phyloP scores from a whole-genome alignment of 345 rosid species.

The Eucalyptus pauciflora region DNA sequence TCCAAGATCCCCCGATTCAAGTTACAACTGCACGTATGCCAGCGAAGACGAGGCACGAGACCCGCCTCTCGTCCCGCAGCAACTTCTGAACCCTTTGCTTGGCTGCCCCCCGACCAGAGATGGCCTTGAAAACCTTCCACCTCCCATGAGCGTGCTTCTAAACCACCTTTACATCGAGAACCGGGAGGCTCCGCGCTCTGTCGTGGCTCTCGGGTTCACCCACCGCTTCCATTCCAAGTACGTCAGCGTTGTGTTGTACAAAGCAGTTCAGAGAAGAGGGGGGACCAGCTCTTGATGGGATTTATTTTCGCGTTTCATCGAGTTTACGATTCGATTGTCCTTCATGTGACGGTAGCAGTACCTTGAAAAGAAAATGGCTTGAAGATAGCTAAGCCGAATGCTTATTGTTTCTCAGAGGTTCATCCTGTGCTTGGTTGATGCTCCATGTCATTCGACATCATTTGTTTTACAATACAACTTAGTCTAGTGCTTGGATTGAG shows the following conservation, averaged over 20 bases:
- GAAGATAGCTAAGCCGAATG: not conserved
- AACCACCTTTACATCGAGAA: constrained; percentile 94
- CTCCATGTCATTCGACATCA: not conserved
- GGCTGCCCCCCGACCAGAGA: constrained; percentile 40
- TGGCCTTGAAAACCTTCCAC: constrained; percentile 25
- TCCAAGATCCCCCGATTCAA: constrained; percentile 83
- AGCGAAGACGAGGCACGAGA: constrained; percentile 79
- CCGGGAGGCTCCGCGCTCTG: constrained; percentile 72
- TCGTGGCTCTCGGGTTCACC: constrained; percentile 88
- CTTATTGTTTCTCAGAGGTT: not conserved
- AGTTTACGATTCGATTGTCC: not conserved
- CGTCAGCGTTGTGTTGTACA: constrained; percentile 91
- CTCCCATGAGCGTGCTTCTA: constrained; percentile 57
- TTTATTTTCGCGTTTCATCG: not conserved
- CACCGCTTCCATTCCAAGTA: constrained; percentile 84
- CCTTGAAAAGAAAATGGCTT: not conserved
- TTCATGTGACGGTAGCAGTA: not conserved
- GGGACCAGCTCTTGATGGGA: constrained; percentile 26
- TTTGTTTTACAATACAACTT: not conserved
- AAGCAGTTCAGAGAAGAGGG: constrained; percentile 71
- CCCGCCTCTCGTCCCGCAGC: constrained; percentile 79
- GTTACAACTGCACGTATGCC: constrained; percentile 65
- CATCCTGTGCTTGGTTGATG: not conserved
- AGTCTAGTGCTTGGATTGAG: not conserved
- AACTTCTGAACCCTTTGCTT: constrained; percentile 57